Conservation (phyloP, 805 yeast genomes). For the Sungouiella blattae region DNA sequence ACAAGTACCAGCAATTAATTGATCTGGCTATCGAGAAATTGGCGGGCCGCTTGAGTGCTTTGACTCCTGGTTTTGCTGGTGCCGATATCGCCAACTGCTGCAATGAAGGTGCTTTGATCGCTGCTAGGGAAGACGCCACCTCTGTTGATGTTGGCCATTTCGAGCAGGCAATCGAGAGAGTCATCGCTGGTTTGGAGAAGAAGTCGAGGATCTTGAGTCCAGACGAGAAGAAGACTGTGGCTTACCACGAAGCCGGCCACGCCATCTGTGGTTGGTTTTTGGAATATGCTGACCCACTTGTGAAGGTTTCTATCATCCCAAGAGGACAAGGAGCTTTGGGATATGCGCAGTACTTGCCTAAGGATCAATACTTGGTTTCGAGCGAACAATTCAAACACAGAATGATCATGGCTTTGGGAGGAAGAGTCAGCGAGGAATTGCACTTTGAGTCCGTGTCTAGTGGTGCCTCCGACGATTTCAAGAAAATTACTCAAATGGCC, state of each 20-base stretch:
- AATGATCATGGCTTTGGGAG: constrained; percentile 97
- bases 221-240: constrained; percentile 86
- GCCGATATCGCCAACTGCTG: constrained; percentile 98
- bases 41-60: constrained; percentile 86
- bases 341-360: constrained; percentile 95
- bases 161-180: constrained; percentile 96
- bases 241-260: constrained; percentile 98
- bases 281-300: constrained; percentile 84
- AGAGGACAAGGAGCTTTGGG: constrained; percentile 97
- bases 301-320: constrained; percentile 95
- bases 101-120: constrained; percentile 96
- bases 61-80: constrained; percentile 98
- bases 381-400: constrained; percentile 79
- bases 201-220: constrained; percentile 79
- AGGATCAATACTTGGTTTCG: constrained; percentile 78
- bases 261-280: constrained; percentile 98
- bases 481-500: constrained; percentile 92
- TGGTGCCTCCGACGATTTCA: constrained; percentile 96
- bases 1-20: constrained; percentile 37
- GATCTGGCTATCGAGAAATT: constrained; percentile 37
- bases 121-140: constrained; percentile 79
- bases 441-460: constrained; percentile 90
- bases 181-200: constrained; percentile 92
- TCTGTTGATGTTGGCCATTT: constrained; percentile 75
- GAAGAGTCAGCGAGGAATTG: constrained; percentile 92